Conservation (phyloP, 106 monocot genomes). For the Phalaenopsis aphrodite region DNA sequence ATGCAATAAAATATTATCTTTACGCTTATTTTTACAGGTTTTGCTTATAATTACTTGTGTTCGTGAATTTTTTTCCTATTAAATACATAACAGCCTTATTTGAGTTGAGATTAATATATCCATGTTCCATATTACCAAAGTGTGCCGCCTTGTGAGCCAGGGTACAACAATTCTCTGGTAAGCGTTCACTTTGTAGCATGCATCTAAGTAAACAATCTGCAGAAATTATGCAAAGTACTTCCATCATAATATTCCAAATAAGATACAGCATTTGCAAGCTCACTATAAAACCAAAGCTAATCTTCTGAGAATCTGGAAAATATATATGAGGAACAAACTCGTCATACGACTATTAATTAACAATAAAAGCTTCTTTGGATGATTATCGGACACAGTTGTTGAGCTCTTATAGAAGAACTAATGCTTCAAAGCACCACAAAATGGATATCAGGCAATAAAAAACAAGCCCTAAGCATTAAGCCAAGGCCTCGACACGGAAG, state of each 20-base stretch:
- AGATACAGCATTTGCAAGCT: neutral
- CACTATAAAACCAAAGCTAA: neutral
- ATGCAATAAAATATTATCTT: too few species aligned
- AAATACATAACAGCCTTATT: too few species aligned
- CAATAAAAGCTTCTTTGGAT: too few species aligned
- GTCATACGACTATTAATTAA: neutral
- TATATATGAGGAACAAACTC: neutral
- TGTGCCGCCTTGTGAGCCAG: too few species aligned
- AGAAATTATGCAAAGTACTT: neutral
- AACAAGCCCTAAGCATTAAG: neutral
- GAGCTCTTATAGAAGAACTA: too few species aligned
- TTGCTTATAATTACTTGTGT: too few species aligned
- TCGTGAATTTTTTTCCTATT: too few species aligned
- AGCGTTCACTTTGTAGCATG: neutral
- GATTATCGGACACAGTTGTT: too few species aligned
- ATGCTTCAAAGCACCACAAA: neutral
- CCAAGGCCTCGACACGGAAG: neutral
- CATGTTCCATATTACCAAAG: too few species aligned
- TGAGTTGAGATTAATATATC: too few species aligned
- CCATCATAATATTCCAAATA: neutral
- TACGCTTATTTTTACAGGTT: too few species aligned
- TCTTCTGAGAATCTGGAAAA: neutral
- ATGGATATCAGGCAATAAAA: neutral
- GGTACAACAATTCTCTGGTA: neutral
- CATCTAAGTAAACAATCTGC: neutral